Percentiles rank a stretch among this genome's conserved stretches.
Conservation (phyloP, 495 filamentous ascomycete species). For the Cladorrhinum samala region DNA sequence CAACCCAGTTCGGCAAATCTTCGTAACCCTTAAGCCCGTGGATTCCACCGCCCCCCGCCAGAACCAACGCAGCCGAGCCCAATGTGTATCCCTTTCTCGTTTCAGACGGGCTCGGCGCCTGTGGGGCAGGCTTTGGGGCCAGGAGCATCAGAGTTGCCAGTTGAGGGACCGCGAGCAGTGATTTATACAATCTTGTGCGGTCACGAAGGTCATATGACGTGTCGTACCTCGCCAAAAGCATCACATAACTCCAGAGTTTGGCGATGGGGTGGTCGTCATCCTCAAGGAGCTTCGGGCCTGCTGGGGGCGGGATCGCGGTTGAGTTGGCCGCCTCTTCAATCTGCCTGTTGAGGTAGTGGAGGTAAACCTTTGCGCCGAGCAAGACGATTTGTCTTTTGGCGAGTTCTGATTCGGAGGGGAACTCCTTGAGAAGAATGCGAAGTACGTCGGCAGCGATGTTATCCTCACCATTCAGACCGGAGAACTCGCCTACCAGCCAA, state of each 20-base stretch:
- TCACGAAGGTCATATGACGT: slow-evolving; percentile 93
- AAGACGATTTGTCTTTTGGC: slow-evolving; percentile 89
- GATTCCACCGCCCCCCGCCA: slow-evolving; percentile 66
- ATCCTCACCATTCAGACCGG: slow-evolving; percentile 66
- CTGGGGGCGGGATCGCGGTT: background rate
- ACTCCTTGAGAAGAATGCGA: slow-evolving; percentile 79
- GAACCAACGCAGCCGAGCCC: slow-evolving; percentile 76
- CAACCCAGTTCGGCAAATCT: slow-evolving; percentile 76
- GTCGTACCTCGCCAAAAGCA: slow-evolving; percentile 83
- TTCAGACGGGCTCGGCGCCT: slow-evolving; percentile 77
- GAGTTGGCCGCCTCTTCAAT: slow-evolving; percentile 26
- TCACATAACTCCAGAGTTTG: slow-evolving; percentile 74
- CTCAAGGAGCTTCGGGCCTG: slow-evolving; percentile 23
- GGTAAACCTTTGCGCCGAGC: slow-evolving; percentile 88
- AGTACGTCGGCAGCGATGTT: slow-evolving; percentile 92
- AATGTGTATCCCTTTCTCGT: slow-evolving; percentile 67
- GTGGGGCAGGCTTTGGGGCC: slow-evolving; percentile 89
- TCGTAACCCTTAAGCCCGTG: slow-evolving; percentile 71
- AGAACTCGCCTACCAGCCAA: slow-evolving; percentile 95
- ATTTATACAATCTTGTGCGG: slow-evolving; percentile 78
- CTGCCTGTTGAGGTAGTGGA: slow-evolving; percentile 71
- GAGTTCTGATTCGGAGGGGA: slow-evolving; percentile 72
- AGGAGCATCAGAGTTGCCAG: slow-evolving; percentile 84
- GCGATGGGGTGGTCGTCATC: slow-evolving; percentile 62
- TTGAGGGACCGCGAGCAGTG: slow-evolving; percentile 72